Conservation (phyloP, 2,329 filamentous ascomycete genomes). For the Cercospora berteroae region DNA sequence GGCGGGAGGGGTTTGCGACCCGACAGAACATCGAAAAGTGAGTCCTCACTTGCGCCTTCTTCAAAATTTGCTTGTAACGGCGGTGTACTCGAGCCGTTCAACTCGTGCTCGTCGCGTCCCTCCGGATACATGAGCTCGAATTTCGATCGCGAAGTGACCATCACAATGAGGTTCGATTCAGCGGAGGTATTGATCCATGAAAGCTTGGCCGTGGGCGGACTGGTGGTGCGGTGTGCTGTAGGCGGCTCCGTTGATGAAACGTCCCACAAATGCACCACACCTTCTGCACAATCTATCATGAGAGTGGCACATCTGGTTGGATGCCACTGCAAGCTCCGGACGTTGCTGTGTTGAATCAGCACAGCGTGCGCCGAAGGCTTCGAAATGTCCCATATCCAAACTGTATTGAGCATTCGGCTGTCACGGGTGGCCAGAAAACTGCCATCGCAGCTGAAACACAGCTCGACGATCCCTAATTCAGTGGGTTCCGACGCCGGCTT, state of each 20-base stretch:
- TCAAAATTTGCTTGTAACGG: constrained; percentile 30
- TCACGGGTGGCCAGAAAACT: constrained; percentile 35
- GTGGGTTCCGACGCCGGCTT: constrained; percentile 36
- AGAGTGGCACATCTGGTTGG: constrained; percentile 39
- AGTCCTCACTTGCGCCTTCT: constrained; percentile 47
- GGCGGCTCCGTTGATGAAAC: constrained; percentile 26
- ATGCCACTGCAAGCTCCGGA: constrained; percentile 48
- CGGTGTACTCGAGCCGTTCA: neutral
- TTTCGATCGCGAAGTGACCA: constrained; percentile 39
- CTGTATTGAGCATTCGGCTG: constrained; percentile 40
- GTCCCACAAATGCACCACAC: constrained; percentile 43
- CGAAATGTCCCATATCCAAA: constrained; percentile 49
- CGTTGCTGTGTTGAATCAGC: constrained; percentile 46
- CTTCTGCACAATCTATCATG: constrained; percentile 45
- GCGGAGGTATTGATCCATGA: constrained; percentile 25
- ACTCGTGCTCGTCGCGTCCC: constrained; percentile 27
- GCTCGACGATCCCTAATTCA: constrained; percentile 35
- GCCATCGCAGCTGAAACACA: constrained; percentile 31
- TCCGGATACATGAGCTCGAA: constrained; percentile 45
- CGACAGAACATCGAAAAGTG: constrained; percentile 49
- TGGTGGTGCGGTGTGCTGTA: constrained; percentile 16
- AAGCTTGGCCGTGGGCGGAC: constrained; percentile 17
- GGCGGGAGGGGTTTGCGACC: constrained; percentile 45
- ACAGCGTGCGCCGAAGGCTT: constrained; percentile 42
- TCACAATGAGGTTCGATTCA: constrained; percentile 36